A percentile compares a stretch with the other conserved stretches of the same genome.
These are phyloP conservation scores for Geotrichum candidum DNA, from an alignment of 1,139 yeast species.

Conservation along the genomic window DNA sequence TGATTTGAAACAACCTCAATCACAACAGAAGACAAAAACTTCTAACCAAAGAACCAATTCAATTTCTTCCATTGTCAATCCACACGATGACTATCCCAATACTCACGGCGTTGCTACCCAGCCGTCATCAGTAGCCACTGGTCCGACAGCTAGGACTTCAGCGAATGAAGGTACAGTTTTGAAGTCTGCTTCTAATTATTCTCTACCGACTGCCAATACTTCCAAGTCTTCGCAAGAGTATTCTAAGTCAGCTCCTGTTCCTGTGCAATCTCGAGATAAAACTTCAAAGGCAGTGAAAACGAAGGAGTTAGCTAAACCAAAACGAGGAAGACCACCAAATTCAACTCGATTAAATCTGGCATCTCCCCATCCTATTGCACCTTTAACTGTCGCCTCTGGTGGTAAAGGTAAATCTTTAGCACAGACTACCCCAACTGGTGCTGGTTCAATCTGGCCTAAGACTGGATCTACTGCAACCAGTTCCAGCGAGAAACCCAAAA, in stretches of 20 bases:
- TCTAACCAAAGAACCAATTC: neutral
- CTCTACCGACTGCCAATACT: neutral
- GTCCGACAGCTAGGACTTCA: neutral
- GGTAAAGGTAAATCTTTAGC: neutral
- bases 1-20: neutral
- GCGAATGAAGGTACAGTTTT: neutral
- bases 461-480: neutral
- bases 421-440: neutral
- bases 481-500: neutral
- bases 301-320: slow-evolving; percentile 1
- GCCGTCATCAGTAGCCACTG: neutral
- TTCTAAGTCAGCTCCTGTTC: neutral
- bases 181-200: neutral
- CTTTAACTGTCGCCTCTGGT: neutral
- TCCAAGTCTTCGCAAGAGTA: neutral
- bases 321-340: slow-evolving; percentile 12
- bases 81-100: neutral
- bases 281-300: neutral
- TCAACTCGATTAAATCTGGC: slow-evolving; percentile 6
- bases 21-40: neutral
- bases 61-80: slow-evolving; percentile 4
- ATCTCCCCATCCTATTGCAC: slow-evolving; percentile 12
- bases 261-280: neutral
- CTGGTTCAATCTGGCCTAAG: neutral
- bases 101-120: neutral